Evolutionary conservation across 345 rosid species (phyloP), one percentile per base, ranked within the genome.

Genomic region (Draba incana): DNA sequence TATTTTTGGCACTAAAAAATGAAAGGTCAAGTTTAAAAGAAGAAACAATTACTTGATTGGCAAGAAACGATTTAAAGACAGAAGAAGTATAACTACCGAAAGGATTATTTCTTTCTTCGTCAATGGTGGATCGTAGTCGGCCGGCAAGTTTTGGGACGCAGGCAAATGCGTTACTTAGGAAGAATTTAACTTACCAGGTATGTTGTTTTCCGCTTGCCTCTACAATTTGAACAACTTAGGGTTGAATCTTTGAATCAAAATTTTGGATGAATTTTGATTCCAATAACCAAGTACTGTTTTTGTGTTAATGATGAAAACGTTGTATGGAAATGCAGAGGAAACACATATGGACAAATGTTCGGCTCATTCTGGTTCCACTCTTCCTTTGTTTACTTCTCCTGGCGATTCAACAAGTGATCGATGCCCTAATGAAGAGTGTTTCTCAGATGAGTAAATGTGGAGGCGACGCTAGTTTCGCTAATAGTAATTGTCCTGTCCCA

Each of bases 141-240:
- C 20, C 20, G 93, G 85, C 70, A 64, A 79, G 71, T 76, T 90
- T 83, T 84, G 64, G 88, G 80, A 69, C 87, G 56, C 98, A 85
- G 65, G 86, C 89, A 49, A 84, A 85, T 73, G 96, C 97, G 73
- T 77, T 93, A 72, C 86, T 88, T 53, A 76, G 92, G 15, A 93
- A 90, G 79, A 93, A 88, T 78, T 76, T 88, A 81, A 88, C 86
- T 46, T 88, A 64, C 65, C 98, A 93, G 94, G 98, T 93, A 33
- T 3, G 20, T 0, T 25, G 35, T 57, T 5, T 39, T 10, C 10
- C 15, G 6, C 3, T 46, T 46, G 31, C 53, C 52, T 28, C 42
- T 50, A 50, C 54, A 14, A 50, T 10, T 23, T 1, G 8, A n/a
- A 20, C 20, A 20, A 20, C 20, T 20, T 20, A 20, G 20, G 20